Base-by-base conservation (phyloP, 345 rosid genomes). In the Eucalyptus victrix region DNA sequence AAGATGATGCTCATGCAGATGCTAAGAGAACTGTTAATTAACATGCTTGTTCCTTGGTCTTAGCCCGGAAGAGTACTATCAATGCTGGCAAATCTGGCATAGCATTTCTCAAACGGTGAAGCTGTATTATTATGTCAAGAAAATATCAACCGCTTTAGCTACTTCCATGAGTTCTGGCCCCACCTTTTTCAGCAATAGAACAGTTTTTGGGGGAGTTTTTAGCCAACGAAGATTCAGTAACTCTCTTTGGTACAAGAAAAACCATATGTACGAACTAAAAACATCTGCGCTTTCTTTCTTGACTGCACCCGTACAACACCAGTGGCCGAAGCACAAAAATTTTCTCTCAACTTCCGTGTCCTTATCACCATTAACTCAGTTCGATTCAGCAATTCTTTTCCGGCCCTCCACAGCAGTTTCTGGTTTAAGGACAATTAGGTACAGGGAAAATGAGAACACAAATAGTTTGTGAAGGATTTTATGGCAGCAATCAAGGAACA, bases 261-360 rank as follows among this genome's bases (percentile, higher is more conserved):
- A 89, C 99, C 99, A 93, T 97, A 96, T 65, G 99, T 97, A 87
- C 98, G 94, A 67, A 97, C 99, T 65, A 96, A 90, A 90, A 97
- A 97, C 99, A 97, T 97, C 94, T 96, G 98, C 87, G 99, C 99
- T 94, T 97, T 97, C 92, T 90, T 95, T 91, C 98, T 95, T 86
- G 99, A 97, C 91, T 97, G 99, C 93, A 97, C 95, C 92, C 98
- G 93, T 89, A 97, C 99, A 83, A 97, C 99, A 88, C 99, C 99
- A 90, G 99, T 97, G 51, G 98, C 94, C 89, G 99, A 97, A 91
- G 97, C 95, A 91, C 99, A 97, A 99, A 97, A 95, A 90, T 21
- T 97, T 91, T 58, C 98, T 99, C 91, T 94, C 97, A 89, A 97
- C 88, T 80, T 93, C 89, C 53, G 88, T 94, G 89, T 93, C 96